Evolutionary conservation across 2,329 filamentous ascomycete genomes (phyloP).

Genomic region (Chalaropsis thielavioides): DNA sequence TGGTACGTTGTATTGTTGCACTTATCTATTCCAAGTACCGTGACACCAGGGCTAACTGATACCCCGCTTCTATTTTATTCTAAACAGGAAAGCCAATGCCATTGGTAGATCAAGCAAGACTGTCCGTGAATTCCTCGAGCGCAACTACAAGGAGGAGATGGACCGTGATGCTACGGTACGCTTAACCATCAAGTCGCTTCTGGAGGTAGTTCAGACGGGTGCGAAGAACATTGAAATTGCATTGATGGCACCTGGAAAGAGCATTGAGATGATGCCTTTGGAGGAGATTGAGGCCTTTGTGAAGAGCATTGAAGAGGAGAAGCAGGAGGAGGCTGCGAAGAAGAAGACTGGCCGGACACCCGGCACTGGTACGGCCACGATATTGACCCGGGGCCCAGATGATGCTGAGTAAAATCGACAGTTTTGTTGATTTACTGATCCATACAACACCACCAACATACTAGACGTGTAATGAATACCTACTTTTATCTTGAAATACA

Average conservation of each 20-base stretch:
- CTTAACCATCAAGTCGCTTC: constrained; percentile 90
- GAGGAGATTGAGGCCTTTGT: constrained; percentile 96
- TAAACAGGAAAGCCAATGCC: constrained; percentile 86
- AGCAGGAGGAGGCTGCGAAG: constrained; percentile 95
- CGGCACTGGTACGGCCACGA: constrained; percentile 56
- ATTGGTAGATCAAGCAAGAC: constrained; percentile 98
- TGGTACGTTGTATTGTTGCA: constrained; percentile 47
- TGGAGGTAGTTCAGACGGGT: constrained; percentile 96
- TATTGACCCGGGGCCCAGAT: constrained; percentile 49
- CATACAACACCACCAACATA: constrained; percentile 20
- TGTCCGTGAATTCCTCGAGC: constrained; percentile 93
- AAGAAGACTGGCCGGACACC: constrained; percentile 74
- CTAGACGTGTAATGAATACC: constrained; percentile 15
- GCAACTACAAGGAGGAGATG: constrained; percentile 98
- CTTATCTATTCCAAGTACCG: background rate
- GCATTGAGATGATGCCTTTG: constrained; percentile 81
- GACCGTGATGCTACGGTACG: constrained; percentile 91
- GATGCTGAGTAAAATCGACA: constrained; percentile 20
- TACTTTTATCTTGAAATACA: background rate
- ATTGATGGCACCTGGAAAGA: constrained; percentile 86
- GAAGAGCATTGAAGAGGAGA: constrained; percentile 98
- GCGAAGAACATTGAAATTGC: constrained; percentile 99
- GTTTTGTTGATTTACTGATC: background rate
- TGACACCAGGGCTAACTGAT: background rate
- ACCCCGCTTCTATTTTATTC: background rate